Evolutionary conservation across 1,284 basidiomycete species (phyloP).

Genomic region (Erythrobasidium hasegawianum): DNA sequence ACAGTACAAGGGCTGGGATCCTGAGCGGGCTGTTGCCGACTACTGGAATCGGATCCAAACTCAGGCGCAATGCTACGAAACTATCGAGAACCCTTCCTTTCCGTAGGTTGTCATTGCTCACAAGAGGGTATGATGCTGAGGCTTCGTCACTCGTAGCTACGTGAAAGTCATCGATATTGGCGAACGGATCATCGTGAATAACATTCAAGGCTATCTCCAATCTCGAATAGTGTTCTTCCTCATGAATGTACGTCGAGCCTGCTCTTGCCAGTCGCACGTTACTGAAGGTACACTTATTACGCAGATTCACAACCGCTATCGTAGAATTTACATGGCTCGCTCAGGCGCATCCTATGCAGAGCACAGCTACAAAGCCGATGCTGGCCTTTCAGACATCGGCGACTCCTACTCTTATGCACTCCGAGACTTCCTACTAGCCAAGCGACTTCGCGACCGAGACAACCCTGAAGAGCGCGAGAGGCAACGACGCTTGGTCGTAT

Average conservation of each 20-base stretch:
- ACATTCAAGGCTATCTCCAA: slow-evolving; percentile 78
- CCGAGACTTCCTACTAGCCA: slow-evolving; percentile 45
- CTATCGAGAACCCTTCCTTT: slow-evolving; percentile 65
- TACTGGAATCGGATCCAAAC: slow-evolving; percentile 85
- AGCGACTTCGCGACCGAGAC: slow-evolving; percentile 41
- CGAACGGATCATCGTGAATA: slow-evolving; percentile 81
- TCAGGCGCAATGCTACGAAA: slow-evolving; percentile 83
- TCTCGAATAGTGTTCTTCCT: slow-evolving; percentile 77
- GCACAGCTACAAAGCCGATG: slow-evolving; percentile 97
- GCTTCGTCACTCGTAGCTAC: slow-evolving; percentile 55
- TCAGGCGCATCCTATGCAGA: slow-evolving; percentile 64
- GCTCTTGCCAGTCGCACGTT: too few species aligned
- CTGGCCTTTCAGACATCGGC: slow-evolving; percentile 87
- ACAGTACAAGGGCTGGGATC: slow-evolving; percentile 88
- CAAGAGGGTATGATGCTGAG: background rate
- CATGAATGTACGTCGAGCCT: slow-evolving; percentile 57
- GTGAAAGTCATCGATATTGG: slow-evolving; percentile 97
- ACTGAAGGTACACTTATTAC: background rate
- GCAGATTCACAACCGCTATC: slow-evolving; percentile 63
- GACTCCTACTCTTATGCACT: slow-evolving; percentile 84
- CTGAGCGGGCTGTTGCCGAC: slow-evolving; percentile 82
- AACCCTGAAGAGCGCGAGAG: slow-evolving; percentile 19
- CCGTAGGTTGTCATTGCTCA: slow-evolving; percentile 46
- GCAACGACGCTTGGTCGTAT: slow-evolving; percentile 53
- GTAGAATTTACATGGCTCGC: slow-evolving; percentile 45